A percentile compares a stretch with the other conserved stretches of the same genome.
phyloP scores from a whole-genome alignment of 163 green algal species.

The Scenedesmus sp. region DNA sequence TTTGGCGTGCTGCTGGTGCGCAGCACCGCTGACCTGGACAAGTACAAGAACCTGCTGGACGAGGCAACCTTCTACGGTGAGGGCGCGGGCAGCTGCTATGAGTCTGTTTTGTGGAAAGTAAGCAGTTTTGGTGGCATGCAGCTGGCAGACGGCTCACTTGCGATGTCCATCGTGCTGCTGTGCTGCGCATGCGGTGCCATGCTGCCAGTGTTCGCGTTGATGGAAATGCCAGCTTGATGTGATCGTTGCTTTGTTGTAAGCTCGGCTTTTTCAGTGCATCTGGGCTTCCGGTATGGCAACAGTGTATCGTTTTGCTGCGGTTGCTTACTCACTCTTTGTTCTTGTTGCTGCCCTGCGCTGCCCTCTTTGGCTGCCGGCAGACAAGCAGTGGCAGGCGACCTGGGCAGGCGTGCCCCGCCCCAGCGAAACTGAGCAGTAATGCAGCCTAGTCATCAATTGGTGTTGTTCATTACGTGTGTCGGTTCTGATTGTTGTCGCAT shows the following conservation, averaged over 20 bases:
- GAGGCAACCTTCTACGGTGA: slow-evolving; percentile 97
- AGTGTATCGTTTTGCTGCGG: too few relatives aligned
- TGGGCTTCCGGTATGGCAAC: too few relatives aligned
- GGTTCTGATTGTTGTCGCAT: neutral
- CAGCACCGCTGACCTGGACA: slow-evolving; percentile 81
- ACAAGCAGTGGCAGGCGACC: slow-evolving; percentile 91
- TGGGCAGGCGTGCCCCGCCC: slow-evolving; percentile 89
- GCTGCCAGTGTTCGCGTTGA: too few relatives aligned
- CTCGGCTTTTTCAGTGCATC: too few relatives aligned
- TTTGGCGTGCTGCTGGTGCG: slow-evolving; percentile 86
- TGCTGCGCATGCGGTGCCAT: too few relatives aligned
- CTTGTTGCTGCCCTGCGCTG: neutral
- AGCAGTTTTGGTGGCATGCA: too few relatives aligned
- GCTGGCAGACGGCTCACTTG: too few relatives aligned
- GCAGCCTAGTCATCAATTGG: neutral
- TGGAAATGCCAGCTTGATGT: too few relatives aligned
- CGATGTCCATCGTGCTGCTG: too few relatives aligned
- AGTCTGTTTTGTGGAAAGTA: too few relatives aligned
- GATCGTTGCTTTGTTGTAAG: too few relatives aligned
- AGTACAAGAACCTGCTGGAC: slow-evolving; percentile 92
- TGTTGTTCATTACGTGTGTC: neutral
- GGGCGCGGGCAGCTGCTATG: neutral
- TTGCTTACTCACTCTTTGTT: neutral
- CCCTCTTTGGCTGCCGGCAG: neutral
- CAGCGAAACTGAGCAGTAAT: slow-evolving; percentile 76